Evolutionary conservation across 2,329 filamentous ascomycete genomes (phyloP), one percentile per base, ranked within the genome.

Genomic region (Rhynchosporium secalis): DNA sequence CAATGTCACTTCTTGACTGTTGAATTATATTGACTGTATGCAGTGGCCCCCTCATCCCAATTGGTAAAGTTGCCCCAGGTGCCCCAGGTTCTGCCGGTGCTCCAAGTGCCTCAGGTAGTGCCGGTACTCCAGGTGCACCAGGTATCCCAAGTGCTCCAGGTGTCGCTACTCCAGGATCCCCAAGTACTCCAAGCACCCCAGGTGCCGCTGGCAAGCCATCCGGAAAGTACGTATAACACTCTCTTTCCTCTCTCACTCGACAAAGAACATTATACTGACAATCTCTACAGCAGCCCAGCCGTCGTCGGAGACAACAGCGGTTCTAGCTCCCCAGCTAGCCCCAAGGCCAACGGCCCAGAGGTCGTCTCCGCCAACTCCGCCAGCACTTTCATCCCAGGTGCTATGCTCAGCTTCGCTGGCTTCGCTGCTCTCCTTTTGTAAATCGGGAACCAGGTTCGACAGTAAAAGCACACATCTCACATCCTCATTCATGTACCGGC

Each of bases 351-450:
- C n/a, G 33, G 36, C 15, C n/a, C 20, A n/a, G 38, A 55, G 43
- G 43, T n/a, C 43, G n/a, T 56, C 52, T 43, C 40, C 9, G 31
- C 49, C 26, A 45, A 41, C 29, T 15, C 58, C 9, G 47, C 57
- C 40, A 56, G 45, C 45, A 56, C 59, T 15, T 28, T 55, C 7
- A 43, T 33, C 46, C 33, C 52, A 20, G 40, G 52, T 20, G 43
- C 58, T 57, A 36, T 49, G 36, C 20, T 33, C 15, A 47, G 57
- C 12, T 15, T 56, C 28, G 54, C 54, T 36, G 54, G 38, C 13
- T 4, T 56, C 54, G 54, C 54, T 15, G 54, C 45, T 46, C 45
- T 45, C 40, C n/a, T 46, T 12, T 56, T 56, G 29, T 56, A 46
- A 56, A 36, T 13, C 31, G 40, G 38, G n/a, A n/a, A 3, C 15